phyloP scores from a whole-genome alignment of 352 stramenopile genomes.

The Phytopythium helicoides region DNA sequence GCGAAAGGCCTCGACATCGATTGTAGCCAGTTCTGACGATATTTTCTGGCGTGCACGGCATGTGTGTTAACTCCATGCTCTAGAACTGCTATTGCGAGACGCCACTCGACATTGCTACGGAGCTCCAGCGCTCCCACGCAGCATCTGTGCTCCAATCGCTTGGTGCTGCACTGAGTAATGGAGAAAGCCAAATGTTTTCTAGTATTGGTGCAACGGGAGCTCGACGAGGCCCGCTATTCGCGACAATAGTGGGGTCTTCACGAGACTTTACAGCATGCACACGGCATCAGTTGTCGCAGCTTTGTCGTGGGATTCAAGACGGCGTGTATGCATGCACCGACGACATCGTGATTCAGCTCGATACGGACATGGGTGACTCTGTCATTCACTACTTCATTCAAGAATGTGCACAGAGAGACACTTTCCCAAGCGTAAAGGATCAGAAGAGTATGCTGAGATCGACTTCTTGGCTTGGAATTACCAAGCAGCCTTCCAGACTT shows the following conservation, averaged over 20 bases:
- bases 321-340: slow-evolving; percentile 28
- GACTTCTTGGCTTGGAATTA: slow-evolving; percentile 30
- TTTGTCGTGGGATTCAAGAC: slow-evolving; percentile 40
- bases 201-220: slow-evolving; percentile 19
- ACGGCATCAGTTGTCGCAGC: slow-evolving; percentile 27
- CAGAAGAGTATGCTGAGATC: slow-evolving; percentile 27
- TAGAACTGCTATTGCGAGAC: slow-evolving; percentile 48
- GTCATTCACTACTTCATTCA: slow-evolving; percentile 50
- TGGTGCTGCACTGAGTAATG: slow-evolving; percentile 26
- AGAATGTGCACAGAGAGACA: slow-evolving; percentile 24
- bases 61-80: too few relatives aligned
- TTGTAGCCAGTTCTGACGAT: background rate
- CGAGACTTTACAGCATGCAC: slow-evolving; percentile 32
- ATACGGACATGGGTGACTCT: slow-evolving; percentile 40
- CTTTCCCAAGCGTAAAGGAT: slow-evolving; percentile 31
- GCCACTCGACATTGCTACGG: slow-evolving; percentile 31
- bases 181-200: slow-evolving; percentile 29
- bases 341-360: slow-evolving; percentile 33
- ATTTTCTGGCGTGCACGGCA: background rate
- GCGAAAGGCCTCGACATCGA: background rate
- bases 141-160: slow-evolving; percentile 30
- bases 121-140: slow-evolving; percentile 23
- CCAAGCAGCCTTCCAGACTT: slow-evolving; percentile 19
- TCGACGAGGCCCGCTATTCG: slow-evolving; percentile 23
- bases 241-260: slow-evolving; percentile 14